These are phyloP conservation scores for Calocybe cyanea DNA, from an alignment of 768 basidiomycete species.

Conservation along the genomic window DNA sequence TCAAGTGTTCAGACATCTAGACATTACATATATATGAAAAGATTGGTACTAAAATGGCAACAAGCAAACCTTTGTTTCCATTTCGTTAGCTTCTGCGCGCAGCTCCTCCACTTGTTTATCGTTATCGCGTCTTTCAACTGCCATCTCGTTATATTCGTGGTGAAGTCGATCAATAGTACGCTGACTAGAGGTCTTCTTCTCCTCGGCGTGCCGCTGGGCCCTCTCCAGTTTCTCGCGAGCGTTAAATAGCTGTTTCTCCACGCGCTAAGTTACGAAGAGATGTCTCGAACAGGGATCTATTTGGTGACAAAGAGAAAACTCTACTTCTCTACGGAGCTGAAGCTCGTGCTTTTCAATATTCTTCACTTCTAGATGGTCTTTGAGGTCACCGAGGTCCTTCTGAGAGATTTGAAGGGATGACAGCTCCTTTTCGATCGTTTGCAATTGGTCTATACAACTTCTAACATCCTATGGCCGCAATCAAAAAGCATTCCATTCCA, in stretches of 20 bases:
- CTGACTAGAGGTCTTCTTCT: conserved; percentile 70
- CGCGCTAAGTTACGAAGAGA: conserved; percentile 49
- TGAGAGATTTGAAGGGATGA: conserved; percentile 57
- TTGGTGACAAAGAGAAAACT: neutral
- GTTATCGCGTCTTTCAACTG: conserved; percentile 68
- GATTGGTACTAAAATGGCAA: neutral
- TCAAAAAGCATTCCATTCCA: neutral
- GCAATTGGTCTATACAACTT: conserved; percentile 70
- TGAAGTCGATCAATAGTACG: conserved; percentile 73
- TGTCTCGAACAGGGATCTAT: conserved; percentile 1
- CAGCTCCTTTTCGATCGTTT: conserved; percentile 67
- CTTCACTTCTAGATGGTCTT: conserved; percentile 67
- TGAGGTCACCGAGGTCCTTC: conserved; percentile 65
- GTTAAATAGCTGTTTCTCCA: conserved; percentile 75
- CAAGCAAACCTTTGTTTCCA: conserved; percentile 57
- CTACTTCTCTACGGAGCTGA: conserved; percentile 62
- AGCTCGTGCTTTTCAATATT: conserved; percentile 72
- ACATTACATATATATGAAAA: neutral
- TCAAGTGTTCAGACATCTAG: conserved; percentile 76
- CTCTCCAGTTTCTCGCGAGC: conserved; percentile 81
- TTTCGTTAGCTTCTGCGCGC: conserved; percentile 62
- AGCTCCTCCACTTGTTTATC: conserved; percentile 78
- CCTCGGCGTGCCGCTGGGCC: conserved; percentile 75
- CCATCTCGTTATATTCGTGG: conserved; percentile 77
- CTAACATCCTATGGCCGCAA: conserved; percentile 56